Conservation (phyloP, 2,329 filamentous ascomycete species). For the Madurella mycetomatis region DNA sequence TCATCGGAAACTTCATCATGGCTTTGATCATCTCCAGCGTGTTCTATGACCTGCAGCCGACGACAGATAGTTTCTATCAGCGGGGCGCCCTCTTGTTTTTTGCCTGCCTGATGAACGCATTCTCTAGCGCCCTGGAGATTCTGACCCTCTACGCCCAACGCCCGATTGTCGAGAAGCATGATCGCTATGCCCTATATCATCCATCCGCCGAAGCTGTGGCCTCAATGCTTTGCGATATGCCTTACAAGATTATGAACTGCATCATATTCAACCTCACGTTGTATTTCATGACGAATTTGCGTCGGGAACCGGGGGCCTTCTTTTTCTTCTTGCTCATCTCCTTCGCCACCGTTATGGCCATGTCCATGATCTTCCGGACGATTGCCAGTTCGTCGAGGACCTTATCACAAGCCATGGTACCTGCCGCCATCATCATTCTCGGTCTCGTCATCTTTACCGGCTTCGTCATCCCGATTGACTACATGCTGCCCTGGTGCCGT, state of each 20-base stretch:
- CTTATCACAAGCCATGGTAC: conserved; percentile 59
- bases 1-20: conserved; percentile 70
- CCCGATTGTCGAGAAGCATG: conserved; percentile 87
- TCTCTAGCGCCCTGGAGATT: conserved; percentile 77
- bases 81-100: conserved; percentile 83
- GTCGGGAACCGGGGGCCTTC: conserved; percentile 68
- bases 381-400: conserved; percentile 74
- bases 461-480: conserved; percentile 59
- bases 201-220: conserved; percentile 83
- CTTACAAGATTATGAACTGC: conserved; percentile 72
- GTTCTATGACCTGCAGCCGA: conserved; percentile 68
- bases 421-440: conserved; percentile 57
- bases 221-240: conserved; percentile 81
- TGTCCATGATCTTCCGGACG: conserved; percentile 83
- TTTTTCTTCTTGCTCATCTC: conserved; percentile 81
- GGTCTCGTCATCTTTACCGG: conserved; percentile 67
- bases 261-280: conserved; percentile 74
- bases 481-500: conserved; percentile 76
- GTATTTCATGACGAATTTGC: conserved; percentile 84
- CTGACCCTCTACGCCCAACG: conserved; percentile 82
- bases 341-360: conserved; percentile 67
- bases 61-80: conserved; percentile 70
- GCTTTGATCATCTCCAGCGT: conserved; percentile 73
- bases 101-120: conserved; percentile 80
- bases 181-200: conserved; percentile 82